phyloP scores from a whole-genome alignment of 2,329 filamentous ascomycete species.

The Geosmithia putterillii region DNA sequence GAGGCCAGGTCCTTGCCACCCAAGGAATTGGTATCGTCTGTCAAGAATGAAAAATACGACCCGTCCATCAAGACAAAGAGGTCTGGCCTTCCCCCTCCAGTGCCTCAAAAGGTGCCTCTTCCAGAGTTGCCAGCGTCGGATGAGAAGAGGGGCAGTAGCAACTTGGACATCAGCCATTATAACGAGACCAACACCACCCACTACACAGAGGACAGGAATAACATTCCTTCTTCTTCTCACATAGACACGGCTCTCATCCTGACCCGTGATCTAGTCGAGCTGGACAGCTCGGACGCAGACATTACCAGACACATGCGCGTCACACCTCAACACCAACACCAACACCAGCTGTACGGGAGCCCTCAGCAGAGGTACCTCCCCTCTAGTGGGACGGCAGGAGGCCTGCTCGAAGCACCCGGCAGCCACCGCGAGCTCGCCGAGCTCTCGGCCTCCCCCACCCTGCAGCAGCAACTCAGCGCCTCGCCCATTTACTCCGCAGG shows the following conservation, averaged over 20 bases:
- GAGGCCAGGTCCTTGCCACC: conserved; percentile 18
- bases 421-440: conserved; percentile 10
- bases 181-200: conserved; percentile 22
- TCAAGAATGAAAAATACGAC: conserved; percentile 28
- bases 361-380: conserved; percentile 1
- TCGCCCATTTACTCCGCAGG: conserved; percentile 7
- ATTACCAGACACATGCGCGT: conserved; percentile 19
- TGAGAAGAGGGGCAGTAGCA: conserved; percentile 1
- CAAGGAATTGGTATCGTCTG: conserved; percentile 20
- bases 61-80: conserved; percentile 25
- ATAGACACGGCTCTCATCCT: conserved; percentile 41
- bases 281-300: conserved; percentile 21
- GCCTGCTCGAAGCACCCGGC: conserved; percentile 1
- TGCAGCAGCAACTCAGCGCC: neutral
- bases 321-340: conserved; percentile 8
- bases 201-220: conserved; percentile 15
- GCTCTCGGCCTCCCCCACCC: conserved; percentile 16
- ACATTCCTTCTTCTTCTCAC: conserved; percentile 12
- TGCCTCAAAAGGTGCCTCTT: conserved; percentile 4
- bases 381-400: neutral
- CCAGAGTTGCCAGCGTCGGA: conserved; percentile 7
- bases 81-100: conserved; percentile 9
- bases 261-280: conserved; percentile 38
- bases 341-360: conserved; percentile 3
- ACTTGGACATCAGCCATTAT: conserved; percentile 13